These are phyloP conservation scores for Xylaria sp. DNA, from an alignment of 2,329 filamentous ascomycete species.

Conservation along the genomic window DNA sequence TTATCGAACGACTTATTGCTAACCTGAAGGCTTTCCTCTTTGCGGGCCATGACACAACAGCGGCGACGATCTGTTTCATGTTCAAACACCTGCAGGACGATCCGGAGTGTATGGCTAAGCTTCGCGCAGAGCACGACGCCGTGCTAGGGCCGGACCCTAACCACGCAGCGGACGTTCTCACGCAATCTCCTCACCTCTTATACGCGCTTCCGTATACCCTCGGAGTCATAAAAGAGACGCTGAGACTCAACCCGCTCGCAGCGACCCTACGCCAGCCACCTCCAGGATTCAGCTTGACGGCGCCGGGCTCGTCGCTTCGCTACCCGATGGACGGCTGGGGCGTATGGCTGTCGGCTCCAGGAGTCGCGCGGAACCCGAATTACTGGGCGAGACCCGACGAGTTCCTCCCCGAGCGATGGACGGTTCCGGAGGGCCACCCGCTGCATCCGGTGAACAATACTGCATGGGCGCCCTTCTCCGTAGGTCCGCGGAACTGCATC, in stretches of 20 bases:
- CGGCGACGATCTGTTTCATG: constrained; percentile 52
- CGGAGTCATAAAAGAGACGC: constrained; percentile 53
- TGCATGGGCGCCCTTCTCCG: constrained; percentile 65
- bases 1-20: constrained; percentile 47
- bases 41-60: constrained; percentile 54
- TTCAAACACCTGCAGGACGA: constrained; percentile 49
- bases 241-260: constrained; percentile 50
- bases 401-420: constrained; percentile 53
- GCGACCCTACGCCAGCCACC: constrained; percentile 42
- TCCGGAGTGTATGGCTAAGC: constrained; percentile 46
- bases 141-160: constrained; percentile 49
- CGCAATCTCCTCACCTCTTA: constrained; percentile 46
- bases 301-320: constrained; percentile 39
- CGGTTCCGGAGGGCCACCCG: constrained; percentile 44
- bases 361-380: constrained; percentile 43
- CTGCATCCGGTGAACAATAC: constrained; percentile 48
- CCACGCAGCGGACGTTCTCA: constrained; percentile 37
- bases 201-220: constrained; percentile 53
- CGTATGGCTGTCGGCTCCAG: constrained; percentile 43
- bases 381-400: constrained; percentile 50
- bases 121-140: constrained; percentile 53
- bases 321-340: constrained; percentile 48
- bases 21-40: constrained; percentile 55
- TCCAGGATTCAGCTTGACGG: constrained; percentile 41
- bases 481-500: constrained; percentile 66